Evolutionary conservation across 768 basidiomycete species (phyloP), one percentile per base, ranked within the genome.

Genomic region (Clitopilus hobsonii): DNA sequence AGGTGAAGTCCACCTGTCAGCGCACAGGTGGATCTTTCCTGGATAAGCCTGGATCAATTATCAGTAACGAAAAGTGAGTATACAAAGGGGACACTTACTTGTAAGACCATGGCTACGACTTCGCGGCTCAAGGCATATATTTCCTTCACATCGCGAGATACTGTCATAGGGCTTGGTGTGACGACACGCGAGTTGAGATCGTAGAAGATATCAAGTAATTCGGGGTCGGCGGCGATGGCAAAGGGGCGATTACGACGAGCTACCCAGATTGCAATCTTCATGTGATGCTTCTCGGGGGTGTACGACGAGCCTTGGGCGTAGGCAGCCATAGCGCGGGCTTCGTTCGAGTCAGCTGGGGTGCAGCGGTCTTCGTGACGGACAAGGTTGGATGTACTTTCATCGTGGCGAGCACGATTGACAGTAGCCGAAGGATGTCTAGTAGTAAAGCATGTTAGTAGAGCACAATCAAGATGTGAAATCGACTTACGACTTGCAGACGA

Each of bases 1-100:
- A 2, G 68, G 68, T 0, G 64, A 61, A 0, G 67, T 67, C 67
- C 67, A 70, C 4, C 68, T 66, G 50, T 71, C 67, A 18, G 69
- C 38, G 20, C 64, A 52, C 10, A 68, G 49, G 51, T 69, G 67
- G 22, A 70, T 14, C 29, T 60, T 57, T 0, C 66, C 64, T 0
- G 54, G 49, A 24, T 41, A 7, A 6, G 38, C 38, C 38, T 41
- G 18, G 29, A 30, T 7, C 14, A n/a, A 30, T 14, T 7, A 30
- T 30, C 29, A 30, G 29, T 24, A 20, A 16, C 11, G 11, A 24
- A 29, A 10, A 16, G 24, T 29, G 14, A 22, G 28, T n/a, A 49
- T 25, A 25, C 28, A 26, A 32, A 23, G 32, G 14, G 11, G 28
- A 38, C 14, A 56, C 24, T 14, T 51, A 58, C 53, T 32, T 54